These are phyloP conservation scores for Pholiota microspora DNA, from an alignment of 768 basidiomycete species.

Conservation along the genomic window DNA sequence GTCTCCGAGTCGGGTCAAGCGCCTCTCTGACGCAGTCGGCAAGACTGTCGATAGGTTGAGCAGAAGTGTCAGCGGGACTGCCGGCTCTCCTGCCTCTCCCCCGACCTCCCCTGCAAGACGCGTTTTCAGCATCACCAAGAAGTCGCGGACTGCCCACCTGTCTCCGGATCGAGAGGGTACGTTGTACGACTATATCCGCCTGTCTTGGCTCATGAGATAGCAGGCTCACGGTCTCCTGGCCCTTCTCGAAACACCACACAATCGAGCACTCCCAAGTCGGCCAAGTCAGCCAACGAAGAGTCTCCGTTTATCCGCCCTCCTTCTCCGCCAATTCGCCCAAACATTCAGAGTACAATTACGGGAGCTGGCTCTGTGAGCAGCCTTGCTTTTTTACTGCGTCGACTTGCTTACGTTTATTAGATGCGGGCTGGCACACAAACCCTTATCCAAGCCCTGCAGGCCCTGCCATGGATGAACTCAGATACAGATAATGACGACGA, in stretches of 20 bases:
- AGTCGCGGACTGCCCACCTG: conserved; percentile 45
- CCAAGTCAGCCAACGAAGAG: conserved; percentile 27
- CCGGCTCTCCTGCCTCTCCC: conserved; percentile 29
- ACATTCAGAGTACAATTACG: conserved; percentile 48
- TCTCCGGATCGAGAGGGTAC: conserved; percentile 31
- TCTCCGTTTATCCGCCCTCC: conserved; percentile 70
- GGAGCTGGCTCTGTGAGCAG: conserved; percentile 66
- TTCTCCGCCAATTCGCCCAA: conserved; percentile 57
- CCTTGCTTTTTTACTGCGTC: not conserved
- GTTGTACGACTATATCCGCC: not conserved
- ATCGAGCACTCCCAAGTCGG: not conserved
- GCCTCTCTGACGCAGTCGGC: conserved; percentile 46
- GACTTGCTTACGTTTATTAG: conserved; percentile 35
- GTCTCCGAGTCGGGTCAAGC: conserved; percentile 49
- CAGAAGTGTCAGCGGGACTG: conserved; percentile 48
- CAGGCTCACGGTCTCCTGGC: conserved; percentile 10
- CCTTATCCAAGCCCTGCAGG: conserved; percentile 85
- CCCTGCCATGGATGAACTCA: conserved; percentile 73
- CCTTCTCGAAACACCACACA: not conserved
- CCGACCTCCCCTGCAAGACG: conserved; percentile 42
- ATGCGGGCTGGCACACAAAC: conserved; percentile 89
- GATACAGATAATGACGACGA: conserved; percentile 77
- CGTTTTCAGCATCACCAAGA: conserved; percentile 54
- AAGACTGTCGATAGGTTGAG: conserved; percentile 66
- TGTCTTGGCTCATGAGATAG: not conserved